phyloP scores from a whole-genome alignment of 2,329 filamentous ascomycete species.

The Cordyceps fumosorosea region DNA sequence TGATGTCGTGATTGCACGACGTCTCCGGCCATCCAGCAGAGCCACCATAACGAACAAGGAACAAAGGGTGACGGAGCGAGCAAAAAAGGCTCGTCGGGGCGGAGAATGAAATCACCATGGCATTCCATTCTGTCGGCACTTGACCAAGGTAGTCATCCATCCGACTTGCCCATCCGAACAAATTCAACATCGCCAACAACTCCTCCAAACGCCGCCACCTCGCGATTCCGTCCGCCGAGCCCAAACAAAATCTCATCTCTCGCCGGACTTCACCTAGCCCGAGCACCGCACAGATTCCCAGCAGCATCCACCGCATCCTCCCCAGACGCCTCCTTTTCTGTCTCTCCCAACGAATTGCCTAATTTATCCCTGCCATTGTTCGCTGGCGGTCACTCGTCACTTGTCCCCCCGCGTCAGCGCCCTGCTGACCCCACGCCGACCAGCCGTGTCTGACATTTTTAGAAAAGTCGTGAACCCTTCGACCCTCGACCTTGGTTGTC shows the following conservation, averaged over 20 bases:
- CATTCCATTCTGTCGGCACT: neutral
- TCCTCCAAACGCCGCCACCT: neutral
- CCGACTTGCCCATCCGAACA: neutral
- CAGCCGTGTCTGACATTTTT: slow-evolving; percentile 5
- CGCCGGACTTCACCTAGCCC: neutral
- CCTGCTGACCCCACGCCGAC: slow-evolving; percentile 12
- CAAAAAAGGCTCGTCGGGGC: slow-evolving; percentile 3
- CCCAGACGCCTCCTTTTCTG: neutral
- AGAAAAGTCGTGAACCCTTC: neutral
- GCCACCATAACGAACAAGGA: neutral
- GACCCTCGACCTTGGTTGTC: neutral
- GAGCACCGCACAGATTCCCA: neutral
- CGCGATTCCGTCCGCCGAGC: neutral
- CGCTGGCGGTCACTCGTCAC: neutral
- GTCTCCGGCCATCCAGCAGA: neutral
- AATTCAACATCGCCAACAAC: neutral
- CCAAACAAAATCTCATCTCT: neutral
- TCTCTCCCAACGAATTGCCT: neutral
- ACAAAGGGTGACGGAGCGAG: neutral
- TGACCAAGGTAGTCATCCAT: neutral
- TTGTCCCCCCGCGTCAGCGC: neutral
- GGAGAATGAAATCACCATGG: neutral
- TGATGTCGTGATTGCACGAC: slow-evolving; percentile 11
- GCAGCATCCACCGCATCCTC: neutral
- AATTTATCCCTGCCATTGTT: neutral